A percentile compares a stretch with the other conserved stretches of the same genome.
phyloP scores from a whole-genome alignment of 768 basidiomycete species.

The Podaxis sp. region DNA sequence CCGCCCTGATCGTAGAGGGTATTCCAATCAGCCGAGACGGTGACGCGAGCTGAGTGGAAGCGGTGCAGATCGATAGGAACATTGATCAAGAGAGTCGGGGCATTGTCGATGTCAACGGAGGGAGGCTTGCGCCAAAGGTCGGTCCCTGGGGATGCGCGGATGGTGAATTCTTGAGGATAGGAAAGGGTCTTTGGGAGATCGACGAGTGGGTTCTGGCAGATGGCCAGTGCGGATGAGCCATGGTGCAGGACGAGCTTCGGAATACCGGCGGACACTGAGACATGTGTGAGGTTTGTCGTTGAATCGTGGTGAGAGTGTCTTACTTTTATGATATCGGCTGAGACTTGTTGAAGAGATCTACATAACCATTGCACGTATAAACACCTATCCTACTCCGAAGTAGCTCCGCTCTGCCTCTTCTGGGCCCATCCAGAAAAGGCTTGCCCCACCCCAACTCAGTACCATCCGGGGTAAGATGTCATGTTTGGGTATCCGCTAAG shows the following conservation, averaged over 20 bases:
- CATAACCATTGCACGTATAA: not conserved
- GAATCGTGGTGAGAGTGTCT: not conserved
- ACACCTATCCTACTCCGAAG: not conserved
- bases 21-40: constrained; percentile 26
- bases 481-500: no score
- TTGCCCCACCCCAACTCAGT: no score
- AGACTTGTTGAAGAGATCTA: not conserved
- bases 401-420: not conserved
- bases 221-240: constrained; percentile 31
- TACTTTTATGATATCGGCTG: not conserved
- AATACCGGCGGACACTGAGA: constrained; percentile 1
- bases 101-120: constrained; percentile 28
- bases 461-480: no score
- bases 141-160: constrained; percentile 26
- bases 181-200: constrained; percentile 21
- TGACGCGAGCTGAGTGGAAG: constrained; percentile 31
- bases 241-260: constrained; percentile 29
- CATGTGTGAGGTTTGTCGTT: not conserved
- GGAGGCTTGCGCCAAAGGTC: constrained; percentile 34
- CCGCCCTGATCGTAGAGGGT: constrained; percentile 32
- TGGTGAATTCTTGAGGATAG: constrained; percentile 22
- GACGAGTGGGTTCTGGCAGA: constrained; percentile 20
- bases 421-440: no score
- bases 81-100: constrained; percentile 26
- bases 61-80: constrained; percentile 27